Evolutionary conservation across 208 protist species (phyloP), one percentile per base, ranked within the genome.

Genomic region (Borovskyia barvae): DNA sequence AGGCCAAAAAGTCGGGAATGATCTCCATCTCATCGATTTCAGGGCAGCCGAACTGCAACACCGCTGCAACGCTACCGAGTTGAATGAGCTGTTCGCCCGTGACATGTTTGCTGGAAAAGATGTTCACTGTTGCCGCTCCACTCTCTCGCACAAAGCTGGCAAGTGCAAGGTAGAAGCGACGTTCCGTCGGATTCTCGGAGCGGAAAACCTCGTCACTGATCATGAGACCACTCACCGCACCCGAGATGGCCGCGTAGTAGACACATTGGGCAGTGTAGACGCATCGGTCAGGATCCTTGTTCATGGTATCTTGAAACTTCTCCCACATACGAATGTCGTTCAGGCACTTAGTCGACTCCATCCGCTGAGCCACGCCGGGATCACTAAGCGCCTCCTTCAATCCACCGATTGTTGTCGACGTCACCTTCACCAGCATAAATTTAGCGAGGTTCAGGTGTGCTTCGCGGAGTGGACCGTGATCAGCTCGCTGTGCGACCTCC

Each of bases 71-170:
- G 29, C 91, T 95, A 28, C 89, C 90, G 4, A 99, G 65, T 56
- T 96, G 79, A 6, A 66, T 68, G 24, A 98, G 78, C 73, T 98
- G 93, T 69, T 98, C 91, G 14, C 97, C 97, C 0, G 94, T 96
- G 19, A 97, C 85, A 68, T 99, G 97, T 19, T 92, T 82, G 43
- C 88, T 93, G 25, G 95, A 98, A 61, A 98, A 98, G 19, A 99
- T 75, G 48, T 70, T 73, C 15, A 98, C 95, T 0, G 81, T 25
- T 0, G 86, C 0, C 3, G 83, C 90, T 26, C 89, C 87, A 33
- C 79, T 79, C 7, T 89, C 56, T 19, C 87, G 85, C 4, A 97
- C 96, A 29, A 75, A 80, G 42, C 98, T 86, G 12, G 92, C 77
- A 0, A 99, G 80, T 15, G 76, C 58, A 1, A 98, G 75, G 76